These are phyloP conservation scores for Scenedesmus sp. DNA, from an alignment of 163 green algal species.

Conservation along the genomic window DNA sequence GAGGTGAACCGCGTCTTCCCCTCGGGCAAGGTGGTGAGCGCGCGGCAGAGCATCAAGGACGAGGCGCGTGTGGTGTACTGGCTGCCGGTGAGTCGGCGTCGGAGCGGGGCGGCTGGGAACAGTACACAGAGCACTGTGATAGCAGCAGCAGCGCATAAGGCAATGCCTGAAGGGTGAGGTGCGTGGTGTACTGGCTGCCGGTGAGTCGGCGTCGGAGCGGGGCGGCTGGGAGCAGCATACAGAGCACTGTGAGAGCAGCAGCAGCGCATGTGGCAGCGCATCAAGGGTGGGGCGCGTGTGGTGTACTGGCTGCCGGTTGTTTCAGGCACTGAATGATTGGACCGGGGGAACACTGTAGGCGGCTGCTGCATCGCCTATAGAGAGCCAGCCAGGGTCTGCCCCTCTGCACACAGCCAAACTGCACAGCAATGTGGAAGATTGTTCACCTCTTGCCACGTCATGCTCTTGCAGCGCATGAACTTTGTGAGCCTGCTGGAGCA, in stretches of 20 bases:
- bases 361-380: background rate
- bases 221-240: too few species aligned
- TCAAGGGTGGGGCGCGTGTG: slow-evolving; percentile 26
- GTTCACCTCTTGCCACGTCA: background rate
- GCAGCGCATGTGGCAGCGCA: slow-evolving; percentile 12
- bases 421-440: too few species aligned
- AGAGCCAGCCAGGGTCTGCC: too few species aligned
- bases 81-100: slow-evolving; percentile 16
- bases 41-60: slow-evolving; percentile 37
- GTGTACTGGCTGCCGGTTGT: slow-evolving; percentile 43
- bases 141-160: too few species aligned
- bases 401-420: too few species aligned
- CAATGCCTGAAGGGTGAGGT: slow-evolving; percentile 23
- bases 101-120: too few species aligned
- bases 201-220: too few species aligned
- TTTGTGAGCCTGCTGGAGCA: slow-evolving; percentile 34
- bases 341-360: background rate
- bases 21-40: background rate
- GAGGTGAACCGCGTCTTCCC: slow-evolving; percentile 27
- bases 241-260: too few species aligned
- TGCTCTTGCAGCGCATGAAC: background rate
- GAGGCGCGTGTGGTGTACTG: slow-evolving; percentile 26
- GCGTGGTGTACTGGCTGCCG: too few species aligned
- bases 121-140: too few species aligned
- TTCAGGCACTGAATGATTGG: background rate